Base-by-base conservation (phyloP, 2,329 filamentous ascomycete genomes). In the Paraconiothyrium brasiliense region DNA sequence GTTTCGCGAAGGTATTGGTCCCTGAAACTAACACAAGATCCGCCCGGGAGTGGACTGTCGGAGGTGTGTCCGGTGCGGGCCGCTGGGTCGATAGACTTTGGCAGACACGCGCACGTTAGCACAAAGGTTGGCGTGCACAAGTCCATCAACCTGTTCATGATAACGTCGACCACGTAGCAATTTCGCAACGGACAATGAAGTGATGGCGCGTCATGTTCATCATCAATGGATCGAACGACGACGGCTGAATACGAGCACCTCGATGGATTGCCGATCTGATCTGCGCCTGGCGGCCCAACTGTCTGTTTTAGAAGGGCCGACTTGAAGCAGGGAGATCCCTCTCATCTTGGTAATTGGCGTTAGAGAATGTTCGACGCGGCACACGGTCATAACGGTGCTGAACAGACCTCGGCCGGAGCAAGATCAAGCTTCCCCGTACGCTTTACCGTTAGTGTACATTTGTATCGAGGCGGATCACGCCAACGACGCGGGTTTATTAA, bases 41-140 rank as follows among this genome's bases (percentile, higher is more conserved):
- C 27, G 39, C 52, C 27, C 44, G 52, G 24, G 14, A 10, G 34
- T 50, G 22, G n/a, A 24, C 46, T 51, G 16, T 22, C 70, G 69
- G 70, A 71, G 35, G 46, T 44, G 27, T 50, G 66, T 73, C 70
- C 70, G 68, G 63, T 52, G 55, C 57, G 57, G 59, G 60, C 57
- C 59, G 63, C 49, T 70, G 39, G 61, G 48, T 48, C 20, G 39
- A 16, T 34, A 16, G 16, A 46, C 39, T 44, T 44, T 55, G 52
- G n/a, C 37, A 35, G 52, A 44, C 39, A 44, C 27, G 41, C 27
- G 43, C 24, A 35, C 20, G 41, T 20, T n/a, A 24, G 43, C 41
- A 56, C 27, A 39, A 9, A 39, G 32, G 13, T 47, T 1, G 16
- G 48, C 39, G 39, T 20, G 46, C 35, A 14, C 24, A 55, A 49